Conservation (phyloP, 139 green algal species). For the Mychonastes homosphaera region DNA sequence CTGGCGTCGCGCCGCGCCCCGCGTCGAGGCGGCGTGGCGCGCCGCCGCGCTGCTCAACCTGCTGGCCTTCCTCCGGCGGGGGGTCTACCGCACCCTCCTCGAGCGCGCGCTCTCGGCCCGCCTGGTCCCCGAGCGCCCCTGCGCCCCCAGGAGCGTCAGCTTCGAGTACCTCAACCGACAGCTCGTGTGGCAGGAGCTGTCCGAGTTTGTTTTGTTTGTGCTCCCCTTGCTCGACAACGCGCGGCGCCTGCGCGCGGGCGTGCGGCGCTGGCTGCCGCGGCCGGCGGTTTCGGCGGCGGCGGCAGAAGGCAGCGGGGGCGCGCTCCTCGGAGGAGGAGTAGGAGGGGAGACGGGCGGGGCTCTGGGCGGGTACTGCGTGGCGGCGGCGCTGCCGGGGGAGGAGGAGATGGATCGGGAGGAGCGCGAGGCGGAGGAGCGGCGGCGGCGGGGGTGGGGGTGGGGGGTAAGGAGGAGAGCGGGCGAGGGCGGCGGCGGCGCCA, state of each 20-base stretch:
- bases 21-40: background rate
- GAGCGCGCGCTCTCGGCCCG: conserved; percentile 60
- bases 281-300: no score
- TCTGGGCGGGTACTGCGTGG: background rate
- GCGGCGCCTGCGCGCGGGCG: conserved; percentile 6
- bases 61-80: no score
- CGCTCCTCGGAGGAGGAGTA: background rate
- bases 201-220: conserved; percentile 72
- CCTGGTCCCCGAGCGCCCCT: conserved; percentile 62
- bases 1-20: background rate
- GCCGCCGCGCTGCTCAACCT: background rate
- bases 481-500: no score
- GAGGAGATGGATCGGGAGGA: no score
- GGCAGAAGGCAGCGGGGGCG: background rate
- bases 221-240: conserved; percentile 58
- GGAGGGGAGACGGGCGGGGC: background rate
- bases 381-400: background rate
- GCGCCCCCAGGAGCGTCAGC: conserved; percentile 58
- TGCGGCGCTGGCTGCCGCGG: conserved; percentile 26
- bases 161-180: conserved; percentile 94
- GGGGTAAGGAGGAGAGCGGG: no score
- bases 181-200: conserved; percentile 79
- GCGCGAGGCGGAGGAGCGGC: no score
- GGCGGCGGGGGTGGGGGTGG: no score
- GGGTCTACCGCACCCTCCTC: conserved; percentile 55